Conservation (phyloP, 768 basidiomycete species). For the Hypholoma fasciculare region DNA sequence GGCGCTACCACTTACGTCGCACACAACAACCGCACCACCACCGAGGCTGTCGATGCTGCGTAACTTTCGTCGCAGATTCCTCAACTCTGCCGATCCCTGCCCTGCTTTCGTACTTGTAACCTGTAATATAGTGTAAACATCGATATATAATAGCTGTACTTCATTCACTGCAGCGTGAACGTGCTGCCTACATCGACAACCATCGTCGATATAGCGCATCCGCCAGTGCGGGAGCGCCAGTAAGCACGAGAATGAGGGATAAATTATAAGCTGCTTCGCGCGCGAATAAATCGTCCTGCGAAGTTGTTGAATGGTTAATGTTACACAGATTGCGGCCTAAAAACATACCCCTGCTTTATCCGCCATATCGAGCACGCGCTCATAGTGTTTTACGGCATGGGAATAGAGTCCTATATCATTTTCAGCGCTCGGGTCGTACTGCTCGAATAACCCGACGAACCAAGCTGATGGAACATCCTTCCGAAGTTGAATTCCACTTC, state of each 20-base stretch:
- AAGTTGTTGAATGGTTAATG: not conserved
- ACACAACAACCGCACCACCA: not conserved
- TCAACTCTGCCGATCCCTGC: not conserved
- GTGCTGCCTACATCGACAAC: slow-evolving; percentile 65
- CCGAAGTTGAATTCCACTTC: slow-evolving; percentile 96
- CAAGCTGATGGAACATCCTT: slow-evolving; percentile 89
- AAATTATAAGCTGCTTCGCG: slow-evolving; percentile 89
- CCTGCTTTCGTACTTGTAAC: not conserved
- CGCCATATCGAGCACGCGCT: slow-evolving; percentile 66
- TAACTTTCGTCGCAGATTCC: too few relatives aligned
- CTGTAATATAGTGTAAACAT: too few relatives aligned
- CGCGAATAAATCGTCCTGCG: slow-evolving; percentile 51
- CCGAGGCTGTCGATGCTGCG: not conserved
- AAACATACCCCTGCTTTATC: slow-evolving; percentile 41
- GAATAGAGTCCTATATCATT: slow-evolving; percentile 64
- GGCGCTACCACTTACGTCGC: not conserved
- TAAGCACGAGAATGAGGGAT: slow-evolving; percentile 76
- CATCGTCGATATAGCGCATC: slow-evolving; percentile 73
- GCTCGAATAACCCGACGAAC: slow-evolving; percentile 38
- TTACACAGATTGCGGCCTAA: not conserved
- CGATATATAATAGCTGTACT: too few relatives aligned
- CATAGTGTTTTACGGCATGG: slow-evolving; percentile 84
- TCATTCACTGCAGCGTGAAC: not conserved
- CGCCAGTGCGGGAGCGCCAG: slow-evolving; percentile 73
- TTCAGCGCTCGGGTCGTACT: not conserved